These are phyloP conservation scores for Colletotrichum sp. DNA, from an alignment of 2,329 filamentous ascomycete species.

Conservation along the genomic window DNA sequence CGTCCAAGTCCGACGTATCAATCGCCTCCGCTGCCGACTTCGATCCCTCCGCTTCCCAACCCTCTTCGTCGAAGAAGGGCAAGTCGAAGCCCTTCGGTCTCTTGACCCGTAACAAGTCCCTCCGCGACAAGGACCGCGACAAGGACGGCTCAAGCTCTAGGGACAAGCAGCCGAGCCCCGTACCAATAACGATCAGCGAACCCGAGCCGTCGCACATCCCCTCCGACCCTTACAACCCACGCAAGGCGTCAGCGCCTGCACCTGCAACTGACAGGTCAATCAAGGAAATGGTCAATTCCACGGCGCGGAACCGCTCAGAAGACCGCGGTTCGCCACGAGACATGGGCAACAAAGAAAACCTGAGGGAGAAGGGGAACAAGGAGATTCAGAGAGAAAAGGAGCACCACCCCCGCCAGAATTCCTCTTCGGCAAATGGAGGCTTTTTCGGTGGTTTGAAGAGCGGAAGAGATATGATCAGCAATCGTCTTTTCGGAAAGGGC, in stretches of 20 bases:
- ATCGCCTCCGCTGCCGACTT: conserved; percentile 53
- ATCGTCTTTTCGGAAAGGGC: conserved; percentile 82
- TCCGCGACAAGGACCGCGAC: conserved; percentile 53
- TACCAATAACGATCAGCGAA: conserved; percentile 35
- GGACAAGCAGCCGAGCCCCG: conserved; percentile 30
- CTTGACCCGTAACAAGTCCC: conserved; percentile 56
- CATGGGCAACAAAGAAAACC: conserved; percentile 45
- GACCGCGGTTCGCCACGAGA: conserved; percentile 64
- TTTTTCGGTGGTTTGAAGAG: conserved; percentile 78
- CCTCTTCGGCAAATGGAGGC: conserved; percentile 63
- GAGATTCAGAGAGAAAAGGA: conserved; percentile 10
- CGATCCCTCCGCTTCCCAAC: conserved; percentile 37
- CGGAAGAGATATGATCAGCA: conserved; percentile 80
- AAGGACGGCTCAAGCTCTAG: conserved; percentile 40
- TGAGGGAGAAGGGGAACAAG: conserved; percentile 49
- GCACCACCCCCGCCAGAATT: conserved; percentile 50
- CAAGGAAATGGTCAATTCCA: conserved; percentile 70
- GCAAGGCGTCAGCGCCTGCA: conserved; percentile 68
- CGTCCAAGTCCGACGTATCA: conserved; percentile 58
- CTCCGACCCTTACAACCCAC: conserved; percentile 40
- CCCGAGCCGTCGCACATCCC: conserved; percentile 39
- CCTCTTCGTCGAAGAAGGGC: conserved; percentile 45
- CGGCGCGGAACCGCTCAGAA: conserved; percentile 72
- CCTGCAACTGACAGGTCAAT: conserved; percentile 71
- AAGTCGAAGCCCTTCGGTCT: conserved; percentile 63